Evolutionary conservation across 495 filamentous ascomycete species (phyloP).

Genomic region (Penicillium dipodomyicola): DNA sequence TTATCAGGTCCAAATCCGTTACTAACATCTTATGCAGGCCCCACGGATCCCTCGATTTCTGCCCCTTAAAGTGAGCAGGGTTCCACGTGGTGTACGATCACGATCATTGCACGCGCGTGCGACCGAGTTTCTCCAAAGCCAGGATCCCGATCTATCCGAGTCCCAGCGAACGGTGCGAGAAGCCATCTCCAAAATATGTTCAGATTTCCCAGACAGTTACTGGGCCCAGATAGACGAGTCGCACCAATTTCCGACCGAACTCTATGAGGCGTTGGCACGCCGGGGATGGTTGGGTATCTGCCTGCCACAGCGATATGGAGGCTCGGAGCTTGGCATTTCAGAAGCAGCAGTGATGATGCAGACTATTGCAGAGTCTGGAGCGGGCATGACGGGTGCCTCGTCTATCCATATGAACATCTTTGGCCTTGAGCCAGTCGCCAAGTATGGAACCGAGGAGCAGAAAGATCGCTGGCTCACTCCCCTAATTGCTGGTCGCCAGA

Average conservation of each 20-base stretch:
- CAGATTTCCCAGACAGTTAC: conserved; percentile 57
- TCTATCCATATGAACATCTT: conserved; percentile 74
- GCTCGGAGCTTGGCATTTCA: conserved; percentile 58
- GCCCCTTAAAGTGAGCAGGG: background rate
- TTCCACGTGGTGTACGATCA: background rate
- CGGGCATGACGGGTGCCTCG: conserved; percentile 73
- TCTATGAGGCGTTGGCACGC: conserved; percentile 65
- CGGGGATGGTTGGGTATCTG: conserved; percentile 79
- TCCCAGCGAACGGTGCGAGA: conserved; percentile 64
- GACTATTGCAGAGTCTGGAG: conserved; percentile 70
- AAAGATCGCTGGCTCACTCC: conserved; percentile 56
- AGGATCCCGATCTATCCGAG: conserved; percentile 19
- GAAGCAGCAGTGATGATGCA: conserved; percentile 84
- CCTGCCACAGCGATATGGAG: conserved; percentile 65
- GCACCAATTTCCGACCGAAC: conserved; percentile 37
- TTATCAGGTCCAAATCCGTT: no score
- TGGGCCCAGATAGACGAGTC: conserved; percentile 43
- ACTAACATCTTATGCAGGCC: background rate
- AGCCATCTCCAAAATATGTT: conserved; percentile 63
- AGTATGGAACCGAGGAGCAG: conserved; percentile 62
- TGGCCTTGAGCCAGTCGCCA: conserved; percentile 69
- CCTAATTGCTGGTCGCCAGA: conserved; percentile 59
- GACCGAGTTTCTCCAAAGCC: conserved; percentile 20
- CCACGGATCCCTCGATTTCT: background rate
- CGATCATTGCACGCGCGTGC: conserved; percentile 15